Base-by-base conservation (phyloP, 2,329 filamentous ascomycete species). In the Pyrenophora seminiperda region DNA sequence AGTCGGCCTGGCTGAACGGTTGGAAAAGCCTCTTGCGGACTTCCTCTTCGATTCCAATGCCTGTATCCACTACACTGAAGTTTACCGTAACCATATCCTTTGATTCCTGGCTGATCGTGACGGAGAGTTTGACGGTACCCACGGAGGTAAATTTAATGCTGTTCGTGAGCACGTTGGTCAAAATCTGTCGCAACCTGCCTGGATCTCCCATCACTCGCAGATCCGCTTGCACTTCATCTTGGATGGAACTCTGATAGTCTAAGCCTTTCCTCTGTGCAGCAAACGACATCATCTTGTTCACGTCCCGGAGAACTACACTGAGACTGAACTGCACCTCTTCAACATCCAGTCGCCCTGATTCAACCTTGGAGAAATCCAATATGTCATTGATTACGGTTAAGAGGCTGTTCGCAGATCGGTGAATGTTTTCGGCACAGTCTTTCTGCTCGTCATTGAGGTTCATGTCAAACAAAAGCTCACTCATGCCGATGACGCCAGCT, bases 321-420 rank as follows among this genome's bases (percentile, higher is more conserved):
- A 91, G 76, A 20, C 86, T 90, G 62, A 92, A 93, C 54, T 90
- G 88, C 0, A 91, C 88, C 61, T 91, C 87, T 71, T 91, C 89
- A 32, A 92, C 87, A 55, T 91, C 88, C 15, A 92, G 74, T 6
- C 86, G 80, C 3, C 89, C 89, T 7, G 87, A 90, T 67, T 92
- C 89, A 1, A 91, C 86, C 70, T 95, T 95, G 3, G 90, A 94
- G 68, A 95, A 92, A 72, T 95, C 91, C 1, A 96, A 77, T 47
- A 95, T 95, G 63, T 96, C 91, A 65, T 96, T 95, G 72, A 96
- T 95, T 32, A 96, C 88, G 0, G 90, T 93, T 15, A 96, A 77
- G 2, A 96, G 76, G 2, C 89, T 90, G 56, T 93, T 91, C 0
- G 88, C 89, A 5, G 88, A 92, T 42, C 87, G 81, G 62, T 90